A percentile compares a stretch with the other conserved stretches of the same genome.
Conservation (phyloP, 768 basidiomycete genomes). For the Mycena pura region DNA sequence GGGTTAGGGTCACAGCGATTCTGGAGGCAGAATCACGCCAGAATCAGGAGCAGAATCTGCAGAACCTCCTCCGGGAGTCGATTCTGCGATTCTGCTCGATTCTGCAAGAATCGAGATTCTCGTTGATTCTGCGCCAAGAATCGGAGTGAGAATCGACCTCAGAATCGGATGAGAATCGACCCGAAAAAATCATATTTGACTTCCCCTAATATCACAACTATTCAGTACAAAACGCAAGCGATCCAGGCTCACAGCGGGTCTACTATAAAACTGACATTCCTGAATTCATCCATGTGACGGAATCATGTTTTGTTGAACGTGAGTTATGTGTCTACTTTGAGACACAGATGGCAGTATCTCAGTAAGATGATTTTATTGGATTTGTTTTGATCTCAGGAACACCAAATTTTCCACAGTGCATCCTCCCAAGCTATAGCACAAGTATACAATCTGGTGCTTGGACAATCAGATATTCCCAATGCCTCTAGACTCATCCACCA, state of each 20-base stretch:
- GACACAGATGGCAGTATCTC: constrained; percentile 2
- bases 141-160: too few species aligned
- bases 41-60: too few species aligned
- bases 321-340: constrained; percentile 3
- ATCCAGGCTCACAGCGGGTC: background rate
- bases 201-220: constrained; percentile 5
- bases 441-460: constrained; percentile 1
- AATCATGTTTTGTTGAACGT: background rate
- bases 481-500: background rate
- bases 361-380: background rate
- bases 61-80: too few species aligned
- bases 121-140: too few species aligned
- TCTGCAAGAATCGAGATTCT: too few species aligned
- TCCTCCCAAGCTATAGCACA: constrained; percentile 1
- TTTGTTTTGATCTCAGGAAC: background rate
- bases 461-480: background rate
- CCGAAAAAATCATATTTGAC: too few species aligned
- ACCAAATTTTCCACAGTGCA: background rate
- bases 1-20: too few species aligned
- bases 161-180: too few species aligned
- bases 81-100: too few species aligned
- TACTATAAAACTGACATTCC: background rate
- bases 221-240: background rate
- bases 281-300: constrained; percentile 2
- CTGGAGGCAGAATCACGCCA: too few species aligned